phyloP scores from a whole-genome alignment of 768 basidiomycete genomes.

The Cubamyces lactineus region DNA sequence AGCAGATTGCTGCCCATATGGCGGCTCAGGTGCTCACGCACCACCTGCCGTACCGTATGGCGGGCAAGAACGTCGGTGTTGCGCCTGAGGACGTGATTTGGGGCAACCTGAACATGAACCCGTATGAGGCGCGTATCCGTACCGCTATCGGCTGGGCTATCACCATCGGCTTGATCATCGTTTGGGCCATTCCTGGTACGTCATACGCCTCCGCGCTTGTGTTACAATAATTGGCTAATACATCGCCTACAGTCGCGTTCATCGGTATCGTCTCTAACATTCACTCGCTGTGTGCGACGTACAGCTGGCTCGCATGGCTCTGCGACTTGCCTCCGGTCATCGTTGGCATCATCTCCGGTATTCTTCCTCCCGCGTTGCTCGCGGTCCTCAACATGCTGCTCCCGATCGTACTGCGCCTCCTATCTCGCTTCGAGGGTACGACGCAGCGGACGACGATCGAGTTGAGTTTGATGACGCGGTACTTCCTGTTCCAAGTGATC shows the following conservation, averaged over 20 bases:
- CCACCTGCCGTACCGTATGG: conserved; percentile 85
- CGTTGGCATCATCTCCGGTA: conserved; percentile 86
- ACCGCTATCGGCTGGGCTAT: conserved; percentile 63
- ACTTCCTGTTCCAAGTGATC: conserved; percentile 89
- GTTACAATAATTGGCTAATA: neutral
- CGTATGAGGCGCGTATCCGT: conserved; percentile 63
- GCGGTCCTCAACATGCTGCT: conserved; percentile 92
- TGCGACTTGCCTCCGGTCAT: conserved; percentile 66
- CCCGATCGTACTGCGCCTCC: conserved; percentile 77
- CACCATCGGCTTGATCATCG: conserved; percentile 79
- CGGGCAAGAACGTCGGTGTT: conserved; percentile 75
- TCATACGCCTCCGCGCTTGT: neutral
- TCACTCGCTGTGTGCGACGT: conserved; percentile 61
- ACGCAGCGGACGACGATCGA: conserved; percentile 85
- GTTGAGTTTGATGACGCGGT: conserved; percentile 89
- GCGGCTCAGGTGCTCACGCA: conserved; percentile 76
- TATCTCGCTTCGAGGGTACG: conserved; percentile 88
- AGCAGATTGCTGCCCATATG: conserved; percentile 92
- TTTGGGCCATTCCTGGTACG: conserved; percentile 86
- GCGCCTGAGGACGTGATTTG: conserved; percentile 91
- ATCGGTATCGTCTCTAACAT: conserved; percentile 89
- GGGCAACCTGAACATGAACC: conserved; percentile 86
- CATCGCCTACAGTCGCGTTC: conserved; percentile 41
- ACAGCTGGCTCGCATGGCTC: conserved; percentile 82
- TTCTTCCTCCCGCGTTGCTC: conserved; percentile 84